These are phyloP conservation scores for Colletotrichum sp. DNA, from an alignment of 2,329 filamentous ascomycete genomes.

Conservation along the genomic window DNA sequence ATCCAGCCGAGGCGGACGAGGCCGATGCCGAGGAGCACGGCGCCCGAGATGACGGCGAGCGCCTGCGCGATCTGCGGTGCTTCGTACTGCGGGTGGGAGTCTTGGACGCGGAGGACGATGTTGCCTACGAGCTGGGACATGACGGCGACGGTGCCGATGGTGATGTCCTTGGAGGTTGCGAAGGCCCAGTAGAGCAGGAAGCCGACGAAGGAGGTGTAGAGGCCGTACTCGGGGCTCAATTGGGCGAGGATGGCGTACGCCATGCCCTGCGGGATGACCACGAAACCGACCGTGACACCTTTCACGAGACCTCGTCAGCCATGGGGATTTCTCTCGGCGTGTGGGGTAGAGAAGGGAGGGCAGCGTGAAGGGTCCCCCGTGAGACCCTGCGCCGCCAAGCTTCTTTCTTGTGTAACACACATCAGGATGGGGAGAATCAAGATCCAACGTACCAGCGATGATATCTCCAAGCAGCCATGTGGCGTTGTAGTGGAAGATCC, in stretches of 20 bases:
- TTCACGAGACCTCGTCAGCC: conserved; percentile 12
- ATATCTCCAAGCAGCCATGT: conserved; percentile 23
- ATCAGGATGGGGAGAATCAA: not conserved
- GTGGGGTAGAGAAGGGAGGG: not conserved
- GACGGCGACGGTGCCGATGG: conserved; percentile 64
- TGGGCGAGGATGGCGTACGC: conserved; percentile 77
- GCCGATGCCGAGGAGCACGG: conserved; percentile 49
- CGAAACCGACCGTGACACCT: conserved; percentile 70
- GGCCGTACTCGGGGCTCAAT: conserved; percentile 71
- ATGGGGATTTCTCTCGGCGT: not conserved
- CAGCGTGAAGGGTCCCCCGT: not conserved
- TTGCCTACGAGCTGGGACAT: conserved; percentile 57
- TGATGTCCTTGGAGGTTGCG: conserved; percentile 85
- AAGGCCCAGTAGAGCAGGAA: conserved; percentile 84
- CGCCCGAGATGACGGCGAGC: conserved; percentile 50
- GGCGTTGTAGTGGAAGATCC: conserved; percentile 44
- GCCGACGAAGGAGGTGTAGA: conserved; percentile 85
- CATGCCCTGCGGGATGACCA: conserved; percentile 82
- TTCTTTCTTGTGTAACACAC: not conserved
- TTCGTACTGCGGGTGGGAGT: conserved; percentile 35
- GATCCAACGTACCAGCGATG: conserved; percentile 16
- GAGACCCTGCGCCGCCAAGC: not conserved
- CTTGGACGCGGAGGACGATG: conserved; percentile 43
- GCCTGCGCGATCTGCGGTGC: conserved; percentile 48
- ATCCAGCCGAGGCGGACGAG: conserved; percentile 54